Evolutionary conservation across 208 protist genomes (phyloP).

Genomic region (Vickermania ingenoplastis): DNA sequence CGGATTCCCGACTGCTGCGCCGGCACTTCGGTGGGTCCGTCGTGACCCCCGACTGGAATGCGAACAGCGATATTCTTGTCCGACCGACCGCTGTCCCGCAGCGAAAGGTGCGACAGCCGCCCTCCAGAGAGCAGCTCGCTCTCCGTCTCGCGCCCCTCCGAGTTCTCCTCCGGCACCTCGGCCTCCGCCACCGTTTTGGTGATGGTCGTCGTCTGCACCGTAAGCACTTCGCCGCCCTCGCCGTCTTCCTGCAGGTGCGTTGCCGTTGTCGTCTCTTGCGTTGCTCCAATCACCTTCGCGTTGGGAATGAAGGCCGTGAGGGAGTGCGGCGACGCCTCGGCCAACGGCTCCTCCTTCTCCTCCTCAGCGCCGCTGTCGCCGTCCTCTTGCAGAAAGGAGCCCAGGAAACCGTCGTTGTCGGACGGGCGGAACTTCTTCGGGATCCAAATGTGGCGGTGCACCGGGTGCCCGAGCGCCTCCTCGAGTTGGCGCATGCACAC

Average conservation of each 20-base stretch:
- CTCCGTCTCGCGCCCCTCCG: conserved; percentile 7
- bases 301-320: conserved; percentile 45
- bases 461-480: conserved; percentile 40
- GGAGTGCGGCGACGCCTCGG: neutral
- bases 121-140: neutral
- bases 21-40: neutral
- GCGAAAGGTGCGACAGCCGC: neutral
- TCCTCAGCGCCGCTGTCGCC: neutral
- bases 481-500: conserved; percentile 52
- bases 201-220: conserved; percentile 26
- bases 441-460: conserved; percentile 48
- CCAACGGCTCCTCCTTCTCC: neutral
- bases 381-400: neutral
- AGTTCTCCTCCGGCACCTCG: conserved; percentile 17
- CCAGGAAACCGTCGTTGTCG: neutral
- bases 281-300: conserved; percentile 36
- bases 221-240: conserved; percentile 19
- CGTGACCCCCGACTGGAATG: neutral
- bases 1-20: neutral
- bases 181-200: conserved; percentile 32
- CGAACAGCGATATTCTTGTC: conserved; percentile 2
- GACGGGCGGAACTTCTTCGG: neutral
- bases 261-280: conserved; percentile 61
- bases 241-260: conserved; percentile 48
- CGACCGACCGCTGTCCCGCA: neutral